Percentiles rank a stretch among this genome's conserved stretches.
phyloP scores from a whole-genome alignment of 345 rosid genomes.

The Bruguiera gymnorhiza region DNA sequence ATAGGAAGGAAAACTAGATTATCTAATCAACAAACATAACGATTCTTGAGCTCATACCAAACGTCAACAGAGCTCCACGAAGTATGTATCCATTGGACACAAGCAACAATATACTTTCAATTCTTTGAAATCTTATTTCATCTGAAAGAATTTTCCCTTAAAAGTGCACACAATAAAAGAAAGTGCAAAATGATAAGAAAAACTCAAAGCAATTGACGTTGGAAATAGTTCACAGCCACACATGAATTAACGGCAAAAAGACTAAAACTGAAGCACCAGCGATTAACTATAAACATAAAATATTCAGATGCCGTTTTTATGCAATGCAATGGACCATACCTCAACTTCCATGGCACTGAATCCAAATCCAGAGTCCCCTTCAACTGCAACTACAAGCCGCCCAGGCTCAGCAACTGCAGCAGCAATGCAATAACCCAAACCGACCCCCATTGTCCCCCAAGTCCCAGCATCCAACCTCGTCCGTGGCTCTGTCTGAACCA shows the following conservation, averaged over 20 bases:
- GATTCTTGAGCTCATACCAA: not conserved
- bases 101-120: not conserved
- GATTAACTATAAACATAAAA: not conserved
- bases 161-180: not conserved
- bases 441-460: slow-evolving; percentile 99
- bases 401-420: slow-evolving; percentile 94
- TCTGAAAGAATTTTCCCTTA: not conserved
- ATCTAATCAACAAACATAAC: not conserved
- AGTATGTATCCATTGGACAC: not conserved
- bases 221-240: not conserved
- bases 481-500: slow-evolving; percentile 96
- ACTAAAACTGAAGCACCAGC: not conserved
- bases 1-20: not conserved
- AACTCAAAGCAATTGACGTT: not conserved
- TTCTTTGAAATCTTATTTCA: not conserved
- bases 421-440: slow-evolving; percentile 96
- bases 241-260: not conserved
- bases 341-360: slow-evolving; percentile 99
- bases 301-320: not conserved
- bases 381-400: slow-evolving; percentile 86
- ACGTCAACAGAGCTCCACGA: not conserved
- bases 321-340: slow-evolving; percentile 37
- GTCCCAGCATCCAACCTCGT: slow-evolving; percentile 99
- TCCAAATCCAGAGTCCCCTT: slow-evolving; percentile 98
- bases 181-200: not conserved